A percentile compares a stretch with the other conserved stretches of the same genome.
phyloP scores from a whole-genome alignment of 2,329 filamentous ascomycete genomes.

The Aureobasidium melanogenum region DNA sequence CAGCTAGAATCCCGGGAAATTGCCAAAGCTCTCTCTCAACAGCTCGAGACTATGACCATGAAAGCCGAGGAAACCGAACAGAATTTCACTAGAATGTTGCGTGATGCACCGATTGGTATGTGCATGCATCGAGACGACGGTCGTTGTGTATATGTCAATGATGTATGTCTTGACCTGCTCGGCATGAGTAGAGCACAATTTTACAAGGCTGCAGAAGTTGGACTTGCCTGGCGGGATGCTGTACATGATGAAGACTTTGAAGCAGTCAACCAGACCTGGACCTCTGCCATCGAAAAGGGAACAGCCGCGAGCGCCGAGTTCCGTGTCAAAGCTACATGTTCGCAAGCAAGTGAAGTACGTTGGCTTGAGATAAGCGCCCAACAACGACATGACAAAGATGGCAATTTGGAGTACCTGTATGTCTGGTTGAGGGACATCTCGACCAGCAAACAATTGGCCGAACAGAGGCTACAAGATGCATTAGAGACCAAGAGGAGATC shows the following conservation, averaged over 20 bases:
- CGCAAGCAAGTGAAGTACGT: background rate
- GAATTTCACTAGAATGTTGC: conserved; percentile 31
- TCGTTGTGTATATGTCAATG: conserved; percentile 31
- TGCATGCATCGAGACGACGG: conserved; percentile 17
- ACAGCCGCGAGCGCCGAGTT: background rate
- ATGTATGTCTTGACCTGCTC: conserved; percentile 31
- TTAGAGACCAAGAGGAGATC: conserved; percentile 28
- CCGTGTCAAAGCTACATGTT: background rate
- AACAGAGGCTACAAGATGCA: conserved; percentile 25
- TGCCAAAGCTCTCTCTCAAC: conserved; percentile 29
- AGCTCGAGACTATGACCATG: conserved; percentile 24
- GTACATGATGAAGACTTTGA: conserved; percentile 3
- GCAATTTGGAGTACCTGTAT: background rate
- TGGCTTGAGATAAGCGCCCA: background rate
- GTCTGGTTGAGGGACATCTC: background rate
- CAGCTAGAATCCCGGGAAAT: conserved; percentile 20
- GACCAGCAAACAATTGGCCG: conserved; percentile 11
- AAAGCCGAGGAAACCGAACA: conserved; percentile 28
- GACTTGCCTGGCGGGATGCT: conserved; percentile 17
- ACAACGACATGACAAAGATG: background rate
- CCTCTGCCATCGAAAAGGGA: background rate
- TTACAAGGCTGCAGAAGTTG: conserved; percentile 4
- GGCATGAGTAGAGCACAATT: conserved; percentile 17
- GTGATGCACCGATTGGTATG: conserved; percentile 32
- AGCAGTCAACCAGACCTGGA: background rate